phyloP scores from a whole-genome alignment of 805 yeast species.

The Saccharomyces cerevisiae region DNA sequence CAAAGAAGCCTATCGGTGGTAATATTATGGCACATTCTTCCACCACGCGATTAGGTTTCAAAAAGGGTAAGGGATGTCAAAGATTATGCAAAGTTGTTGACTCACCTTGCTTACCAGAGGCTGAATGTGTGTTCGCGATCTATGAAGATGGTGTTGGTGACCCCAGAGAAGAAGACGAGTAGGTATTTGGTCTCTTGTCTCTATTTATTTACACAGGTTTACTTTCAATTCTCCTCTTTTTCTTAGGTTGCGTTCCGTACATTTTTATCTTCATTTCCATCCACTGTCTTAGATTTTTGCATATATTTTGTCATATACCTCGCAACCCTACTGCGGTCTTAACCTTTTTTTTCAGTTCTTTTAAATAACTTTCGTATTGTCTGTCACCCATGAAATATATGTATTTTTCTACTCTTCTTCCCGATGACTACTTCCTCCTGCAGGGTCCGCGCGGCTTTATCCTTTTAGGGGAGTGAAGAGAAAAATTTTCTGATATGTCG shows the following conservation, averaged over 20 bases:
- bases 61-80: slow-evolving; percentile 85
- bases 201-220: neutral
- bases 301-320: neutral
- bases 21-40: slow-evolving; percentile 95
- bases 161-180: slow-evolving; percentile 72
- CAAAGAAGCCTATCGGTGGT: slow-evolving; percentile 97
- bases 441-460: neutral
- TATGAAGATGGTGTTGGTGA: slow-evolving; percentile 97
- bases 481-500: neutral
- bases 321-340: neutral
- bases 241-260: neutral
- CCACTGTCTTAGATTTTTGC: neutral
- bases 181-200: slow-evolving; percentile 5
- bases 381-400: neutral
- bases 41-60: slow-evolving; percentile 83
- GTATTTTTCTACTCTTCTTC: neutral
- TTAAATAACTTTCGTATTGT: neutral
- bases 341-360: neutral
- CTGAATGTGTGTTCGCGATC: slow-evolving; percentile 90
- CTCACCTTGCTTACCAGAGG: slow-evolving; percentile 93
- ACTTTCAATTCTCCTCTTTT: neutral
- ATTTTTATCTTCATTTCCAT: neutral
- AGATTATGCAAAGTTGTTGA: slow-evolving; percentile 92
- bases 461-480: neutral
- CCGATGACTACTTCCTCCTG: neutral